Conservation (phyloP, 2,329 filamentous ascomycete genomes). For the Paecilomyces sp. region DNA sequence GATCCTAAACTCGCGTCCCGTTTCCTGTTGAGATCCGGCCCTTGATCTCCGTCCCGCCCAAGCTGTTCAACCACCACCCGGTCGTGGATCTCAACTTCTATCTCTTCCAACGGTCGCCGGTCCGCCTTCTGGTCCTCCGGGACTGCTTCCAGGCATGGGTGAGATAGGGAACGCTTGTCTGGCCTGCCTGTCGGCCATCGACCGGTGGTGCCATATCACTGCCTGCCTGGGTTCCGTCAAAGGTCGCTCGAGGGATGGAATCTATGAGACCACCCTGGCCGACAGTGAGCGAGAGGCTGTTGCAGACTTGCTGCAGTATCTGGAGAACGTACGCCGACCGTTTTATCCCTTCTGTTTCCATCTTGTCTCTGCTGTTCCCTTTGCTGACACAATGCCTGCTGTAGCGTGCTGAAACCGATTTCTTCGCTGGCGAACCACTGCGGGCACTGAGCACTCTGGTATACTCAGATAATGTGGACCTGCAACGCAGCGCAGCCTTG, state of each 20-base stretch:
- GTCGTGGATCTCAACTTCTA: conserved; percentile 1
- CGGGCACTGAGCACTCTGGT: conserved; percentile 91
- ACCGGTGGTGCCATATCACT: conserved; percentile 38
- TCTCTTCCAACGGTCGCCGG: neutral
- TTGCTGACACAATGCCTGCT: conserved; percentile 12
- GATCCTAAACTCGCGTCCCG: conserved; percentile 2
- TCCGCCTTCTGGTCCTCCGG: conserved; percentile 17
- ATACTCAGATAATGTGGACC: conserved; percentile 96
- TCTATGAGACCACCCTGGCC: conserved; percentile 81
- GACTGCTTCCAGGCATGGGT: conserved; percentile 26
- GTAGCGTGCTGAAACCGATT: conserved; percentile 92
- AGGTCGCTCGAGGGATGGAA: conserved; percentile 72
- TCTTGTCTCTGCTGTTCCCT: conserved; percentile 1
- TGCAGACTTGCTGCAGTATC: conserved; percentile 86
- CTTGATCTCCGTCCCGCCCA: conserved; percentile 1
- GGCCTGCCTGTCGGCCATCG: conserved; percentile 34
- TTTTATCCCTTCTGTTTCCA: conserved; percentile 3
- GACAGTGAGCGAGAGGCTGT: conserved; percentile 97
- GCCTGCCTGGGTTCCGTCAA: conserved; percentile 31
- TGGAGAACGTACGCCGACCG: conserved; percentile 72
- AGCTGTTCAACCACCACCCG: neutral
- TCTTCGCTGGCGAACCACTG: conserved; percentile 93
- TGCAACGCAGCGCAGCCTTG: conserved; percentile 93
- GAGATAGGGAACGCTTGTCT: conserved; percentile 33
- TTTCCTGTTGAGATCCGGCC: neutral